phyloP scores from a whole-genome alignment of 1,284 basidiomycete species.

The Ustilago sp. region DNA sequence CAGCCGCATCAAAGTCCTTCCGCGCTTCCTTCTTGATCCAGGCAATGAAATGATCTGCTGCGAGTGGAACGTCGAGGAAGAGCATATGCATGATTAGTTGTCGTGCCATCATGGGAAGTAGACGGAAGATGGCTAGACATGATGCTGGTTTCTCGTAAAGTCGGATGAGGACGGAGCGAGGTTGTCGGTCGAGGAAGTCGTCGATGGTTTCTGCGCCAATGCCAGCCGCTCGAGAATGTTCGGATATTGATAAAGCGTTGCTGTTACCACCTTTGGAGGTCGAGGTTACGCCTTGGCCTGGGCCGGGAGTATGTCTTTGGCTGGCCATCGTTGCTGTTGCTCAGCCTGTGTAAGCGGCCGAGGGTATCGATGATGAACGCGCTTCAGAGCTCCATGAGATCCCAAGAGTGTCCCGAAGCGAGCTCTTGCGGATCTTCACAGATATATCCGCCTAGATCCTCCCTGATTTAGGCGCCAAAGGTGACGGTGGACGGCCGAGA shows the following conservation, averaged over 20 bases:
- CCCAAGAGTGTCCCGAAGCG: not conserved
- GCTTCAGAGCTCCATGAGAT: not conserved
- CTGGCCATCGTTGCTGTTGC: conserved; percentile 17
- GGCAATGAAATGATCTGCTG: conserved; percentile 79
- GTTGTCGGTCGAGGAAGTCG: conserved; percentile 85
- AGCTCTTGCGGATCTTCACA: not conserved
- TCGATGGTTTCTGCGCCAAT: conserved; percentile 69
- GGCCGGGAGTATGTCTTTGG: conserved; percentile 34
- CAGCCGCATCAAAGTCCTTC: conserved; percentile 59
- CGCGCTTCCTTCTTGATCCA: conserved; percentile 81
- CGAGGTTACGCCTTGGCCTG: conserved; percentile 39
- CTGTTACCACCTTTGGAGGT: conserved; percentile 30
- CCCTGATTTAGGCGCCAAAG: not conserved
- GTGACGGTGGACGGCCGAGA: not conserved
- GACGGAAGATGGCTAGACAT: conserved; percentile 91
- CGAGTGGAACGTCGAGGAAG: conserved; percentile 86
- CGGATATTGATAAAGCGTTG: conserved; percentile 34
- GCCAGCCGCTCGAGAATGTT: conserved; percentile 44
- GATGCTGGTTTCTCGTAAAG: conserved; percentile 90
- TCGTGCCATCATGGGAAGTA: conserved; percentile 85
- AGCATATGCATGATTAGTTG: conserved; percentile 91
- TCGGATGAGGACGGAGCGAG: conserved; percentile 82
- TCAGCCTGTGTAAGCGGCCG: not conserved
- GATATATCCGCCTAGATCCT: not conserved
- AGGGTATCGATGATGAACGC: not conserved